phyloP scores from a whole-genome alignment of 371 early-diverging fungal species.

The Mucor irregularis region DNA sequence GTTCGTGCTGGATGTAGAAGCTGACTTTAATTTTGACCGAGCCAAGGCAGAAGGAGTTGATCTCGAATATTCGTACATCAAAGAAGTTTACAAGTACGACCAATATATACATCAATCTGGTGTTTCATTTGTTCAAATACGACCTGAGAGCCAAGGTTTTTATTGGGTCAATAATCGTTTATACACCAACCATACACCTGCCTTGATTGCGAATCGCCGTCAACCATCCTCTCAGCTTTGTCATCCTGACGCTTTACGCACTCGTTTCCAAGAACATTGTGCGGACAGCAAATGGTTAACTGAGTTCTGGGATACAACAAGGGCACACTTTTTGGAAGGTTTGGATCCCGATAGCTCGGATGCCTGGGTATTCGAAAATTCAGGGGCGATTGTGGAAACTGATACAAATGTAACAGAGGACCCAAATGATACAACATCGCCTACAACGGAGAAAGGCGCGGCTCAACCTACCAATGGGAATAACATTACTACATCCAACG shows the following conservation, averaged over 20 bases:
- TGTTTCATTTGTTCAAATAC: slow-evolving; percentile 89
- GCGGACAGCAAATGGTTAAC: slow-evolving; percentile 44
- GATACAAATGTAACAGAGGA: slow-evolving; percentile 2
- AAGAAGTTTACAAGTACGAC: slow-evolving; percentile 71
- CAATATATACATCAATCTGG: slow-evolving; percentile 94
- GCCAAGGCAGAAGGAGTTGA: slow-evolving; percentile 50
- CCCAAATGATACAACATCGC: slow-evolving; percentile 3
- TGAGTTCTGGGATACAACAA: slow-evolving; percentile 64
- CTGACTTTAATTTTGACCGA: slow-evolving; percentile 65
- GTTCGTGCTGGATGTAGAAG: slow-evolving; percentile 94
- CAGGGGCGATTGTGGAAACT: slow-evolving; percentile 25
- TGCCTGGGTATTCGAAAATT: slow-evolving; percentile 47
- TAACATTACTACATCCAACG: not conserved
- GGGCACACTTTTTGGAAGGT: slow-evolving; percentile 29
- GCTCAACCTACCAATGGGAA: slow-evolving; percentile 4
- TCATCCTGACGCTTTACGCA: slow-evolving; percentile 58
- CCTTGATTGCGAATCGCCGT: slow-evolving; percentile 36
- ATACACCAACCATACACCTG: slow-evolving; percentile 67
- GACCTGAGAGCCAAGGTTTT: slow-evolving; percentile 73
- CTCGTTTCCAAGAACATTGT: slow-evolving; percentile 62
- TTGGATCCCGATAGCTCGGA: slow-evolving; percentile 22
- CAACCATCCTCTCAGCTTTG: slow-evolving; percentile 32
- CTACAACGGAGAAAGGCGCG: not conserved
- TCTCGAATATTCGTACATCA: slow-evolving; percentile 70
- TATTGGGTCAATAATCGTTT: slow-evolving; percentile 91